These are phyloP conservation scores for Bothriochloa decipiens DNA, from an alignment of 176 grass and related monocot species.

Conservation along the genomic window DNA sequence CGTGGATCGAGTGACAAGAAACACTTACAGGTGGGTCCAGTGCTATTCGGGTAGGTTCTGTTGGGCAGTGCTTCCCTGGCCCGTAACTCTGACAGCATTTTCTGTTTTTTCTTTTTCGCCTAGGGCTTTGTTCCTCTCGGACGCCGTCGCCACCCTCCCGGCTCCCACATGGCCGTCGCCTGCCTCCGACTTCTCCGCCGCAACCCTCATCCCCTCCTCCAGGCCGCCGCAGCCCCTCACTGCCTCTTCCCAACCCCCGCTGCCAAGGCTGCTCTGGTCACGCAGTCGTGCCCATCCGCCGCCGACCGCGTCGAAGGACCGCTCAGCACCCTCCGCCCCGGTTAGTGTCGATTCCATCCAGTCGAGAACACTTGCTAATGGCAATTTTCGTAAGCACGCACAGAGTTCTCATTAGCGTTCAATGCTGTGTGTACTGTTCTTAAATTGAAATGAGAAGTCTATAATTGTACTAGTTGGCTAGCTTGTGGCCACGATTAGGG, in stretches of 20 bases:
- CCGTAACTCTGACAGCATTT: no score
- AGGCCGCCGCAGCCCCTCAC: background rate
- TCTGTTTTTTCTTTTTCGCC: background rate
- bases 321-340: background rate
- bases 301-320: background rate
- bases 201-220: background rate
- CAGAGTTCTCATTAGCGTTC: background rate
- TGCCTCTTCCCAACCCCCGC: background rate
- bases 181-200: background rate
- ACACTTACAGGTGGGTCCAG: no score
- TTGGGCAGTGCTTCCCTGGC: no score
- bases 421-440: background rate
- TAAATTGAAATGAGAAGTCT: background rate
- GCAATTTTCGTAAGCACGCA: background rate
- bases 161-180: background rate
- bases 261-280: background rate
- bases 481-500: background rate
- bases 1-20: no score
- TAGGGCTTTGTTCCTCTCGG: background rate
- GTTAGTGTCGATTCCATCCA: background rate
- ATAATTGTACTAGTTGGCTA: background rate
- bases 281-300: background rate
- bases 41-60: no score
- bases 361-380: background rate
- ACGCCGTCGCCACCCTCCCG: background rate